phyloP scores from a whole-genome alignment of 2,329 filamentous ascomycete species.

The Talaromyces sp. region DNA sequence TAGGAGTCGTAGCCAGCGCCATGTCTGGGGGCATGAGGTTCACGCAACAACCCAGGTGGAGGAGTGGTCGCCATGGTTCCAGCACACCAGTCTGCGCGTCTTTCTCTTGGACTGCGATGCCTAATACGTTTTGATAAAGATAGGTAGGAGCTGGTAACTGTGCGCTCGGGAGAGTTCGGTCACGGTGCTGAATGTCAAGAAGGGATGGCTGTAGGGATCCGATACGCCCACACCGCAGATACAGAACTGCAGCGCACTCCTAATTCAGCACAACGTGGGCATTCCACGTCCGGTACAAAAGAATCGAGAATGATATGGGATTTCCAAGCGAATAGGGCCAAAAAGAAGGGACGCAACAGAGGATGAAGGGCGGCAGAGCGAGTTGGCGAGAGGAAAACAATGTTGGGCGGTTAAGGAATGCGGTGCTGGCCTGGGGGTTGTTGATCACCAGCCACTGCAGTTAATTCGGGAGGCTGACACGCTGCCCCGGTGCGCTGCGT shows the following conservation, averaged over 20 bases:
- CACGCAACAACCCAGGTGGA: conserved; percentile 39
- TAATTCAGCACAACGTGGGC: not conserved
- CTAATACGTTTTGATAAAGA: not conserved
- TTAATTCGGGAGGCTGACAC: conserved; percentile 11
- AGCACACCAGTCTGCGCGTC: not conserved
- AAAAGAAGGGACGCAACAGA: not conserved
- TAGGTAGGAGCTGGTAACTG: not conserved
- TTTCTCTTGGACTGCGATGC: not conserved
- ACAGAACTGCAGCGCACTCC: not conserved
- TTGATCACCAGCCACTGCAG: conserved; percentile 10
- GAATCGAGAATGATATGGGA: not conserved
- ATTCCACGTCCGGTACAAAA: not conserved
- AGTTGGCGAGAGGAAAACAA: not conserved
- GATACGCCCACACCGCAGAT: not conserved
- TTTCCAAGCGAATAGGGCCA: not conserved
- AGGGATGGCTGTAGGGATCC: not conserved
- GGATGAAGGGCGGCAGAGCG: not conserved
- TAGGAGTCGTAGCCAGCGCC: conserved; percentile 40
- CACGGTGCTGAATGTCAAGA: conserved; percentile 1
- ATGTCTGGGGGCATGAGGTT: conserved; percentile 41
- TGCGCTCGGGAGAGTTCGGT: not conserved
- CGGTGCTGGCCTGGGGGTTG: not conserved
- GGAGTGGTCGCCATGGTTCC: conserved; percentile 40
- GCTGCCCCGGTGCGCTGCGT: not conserved
- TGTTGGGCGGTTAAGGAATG: not conserved